Conservation (phyloP, 257 asterid genomes). For the Verbena officinalis region DNA sequence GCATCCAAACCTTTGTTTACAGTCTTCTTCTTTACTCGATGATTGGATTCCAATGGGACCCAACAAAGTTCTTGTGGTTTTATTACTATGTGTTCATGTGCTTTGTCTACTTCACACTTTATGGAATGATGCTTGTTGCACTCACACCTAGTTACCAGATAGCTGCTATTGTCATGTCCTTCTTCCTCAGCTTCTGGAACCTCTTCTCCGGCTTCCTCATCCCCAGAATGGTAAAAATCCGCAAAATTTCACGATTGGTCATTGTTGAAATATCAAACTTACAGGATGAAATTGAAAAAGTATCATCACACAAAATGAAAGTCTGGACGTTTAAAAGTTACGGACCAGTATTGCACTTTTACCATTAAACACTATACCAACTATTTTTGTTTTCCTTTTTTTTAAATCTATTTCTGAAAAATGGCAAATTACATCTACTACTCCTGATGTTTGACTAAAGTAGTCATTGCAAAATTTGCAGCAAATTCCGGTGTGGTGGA, state of each 20-base stretch:
- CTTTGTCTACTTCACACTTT: constrained; percentile 72
- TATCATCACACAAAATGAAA: no score
- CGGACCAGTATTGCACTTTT: no score
- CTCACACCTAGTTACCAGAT: constrained; percentile 79
- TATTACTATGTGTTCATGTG: constrained; percentile 77
- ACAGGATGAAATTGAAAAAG: no score
- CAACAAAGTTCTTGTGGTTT: constrained; percentile 65
- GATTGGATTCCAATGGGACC: constrained; percentile 77
- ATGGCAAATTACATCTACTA: no score
- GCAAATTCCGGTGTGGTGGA: constrained; percentile 93
- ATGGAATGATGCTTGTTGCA: constrained; percentile 90
- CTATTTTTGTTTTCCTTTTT: not conserved
- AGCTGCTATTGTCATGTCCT: constrained; percentile 82
- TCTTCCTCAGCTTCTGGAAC: constrained; percentile 92
- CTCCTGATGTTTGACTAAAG: no score
- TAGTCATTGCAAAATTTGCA: constrained; percentile 16
- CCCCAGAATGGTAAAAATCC: constrained; percentile 80
- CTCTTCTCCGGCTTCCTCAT: constrained; percentile 78
- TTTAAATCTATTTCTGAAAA: not conserved
- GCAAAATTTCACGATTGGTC: no score
- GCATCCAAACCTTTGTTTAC: constrained; percentile 65
- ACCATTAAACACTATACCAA: no score
- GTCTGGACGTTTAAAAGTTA: no score
- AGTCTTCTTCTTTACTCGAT: constrained; percentile 72
- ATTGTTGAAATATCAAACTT: no score